Conservation (phyloP, 1,284 basidiomycete genomes). For the Sphagnurus paluster region DNA sequence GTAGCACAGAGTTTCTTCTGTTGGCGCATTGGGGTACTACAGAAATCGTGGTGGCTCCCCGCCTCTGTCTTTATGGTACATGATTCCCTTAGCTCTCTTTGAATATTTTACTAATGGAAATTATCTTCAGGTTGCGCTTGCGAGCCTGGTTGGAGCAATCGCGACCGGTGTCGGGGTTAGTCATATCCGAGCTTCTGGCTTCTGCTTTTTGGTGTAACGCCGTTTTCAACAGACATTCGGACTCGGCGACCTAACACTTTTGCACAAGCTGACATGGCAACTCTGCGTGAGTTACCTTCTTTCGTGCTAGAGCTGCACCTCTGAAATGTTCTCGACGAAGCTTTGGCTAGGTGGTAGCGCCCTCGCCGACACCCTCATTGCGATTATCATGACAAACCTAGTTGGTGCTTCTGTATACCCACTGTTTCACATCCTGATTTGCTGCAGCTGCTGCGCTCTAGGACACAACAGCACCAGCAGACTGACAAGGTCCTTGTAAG, state of each 20-base stretch:
- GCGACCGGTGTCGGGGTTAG: conserved; percentile 12
- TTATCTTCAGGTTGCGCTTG: conserved; percentile 3
- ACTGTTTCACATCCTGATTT: not conserved
- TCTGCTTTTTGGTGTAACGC: not conserved
- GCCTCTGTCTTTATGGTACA: conserved; percentile 7
- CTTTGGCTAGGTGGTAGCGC: conserved; percentile 15
- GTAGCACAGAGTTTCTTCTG: conserved; percentile 15
- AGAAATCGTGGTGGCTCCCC: conserved; percentile 10
- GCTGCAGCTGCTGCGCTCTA: conserved; percentile 10
- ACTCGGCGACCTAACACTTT: conserved; percentile 3
- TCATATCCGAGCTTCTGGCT: not conserved
- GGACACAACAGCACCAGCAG: conserved; percentile 4
- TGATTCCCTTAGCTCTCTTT: not conserved
- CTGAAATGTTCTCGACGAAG: conserved; percentile 3
- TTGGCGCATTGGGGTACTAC: conserved; percentile 15
- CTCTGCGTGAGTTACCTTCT: conserved; percentile 5
- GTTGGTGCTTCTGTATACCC: not conserved
- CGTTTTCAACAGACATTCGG: conserved; percentile 5
- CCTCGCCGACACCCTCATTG: conserved; percentile 15
- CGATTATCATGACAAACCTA: conserved; percentile 10
- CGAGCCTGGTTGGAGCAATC: conserved; percentile 9
- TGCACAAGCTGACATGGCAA: conserved; percentile 12
- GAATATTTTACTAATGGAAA: not conserved
- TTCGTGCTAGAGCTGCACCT: no score
- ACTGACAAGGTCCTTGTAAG: conserved; percentile 9